Evolutionary conservation across 2,329 filamentous ascomycete genomes (phyloP).

Genomic region (Fusarium phyllophilum): DNA sequence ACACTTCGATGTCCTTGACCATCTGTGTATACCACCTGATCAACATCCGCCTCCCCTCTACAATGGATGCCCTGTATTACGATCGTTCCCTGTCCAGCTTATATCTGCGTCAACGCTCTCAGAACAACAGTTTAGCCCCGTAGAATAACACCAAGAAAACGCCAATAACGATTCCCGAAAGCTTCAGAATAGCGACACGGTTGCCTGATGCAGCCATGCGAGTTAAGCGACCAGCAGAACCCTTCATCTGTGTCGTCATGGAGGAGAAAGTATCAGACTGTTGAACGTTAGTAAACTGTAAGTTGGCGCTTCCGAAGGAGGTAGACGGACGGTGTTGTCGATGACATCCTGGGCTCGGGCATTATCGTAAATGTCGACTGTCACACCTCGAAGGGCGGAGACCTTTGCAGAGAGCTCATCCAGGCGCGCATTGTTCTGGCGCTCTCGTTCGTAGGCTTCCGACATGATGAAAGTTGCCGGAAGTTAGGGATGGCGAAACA

Average conservation of each 20-base stretch:
- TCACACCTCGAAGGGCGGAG: conserved; percentile 89
- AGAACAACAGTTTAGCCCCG: conserved; percentile 71
- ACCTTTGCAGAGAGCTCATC: conserved; percentile 92
- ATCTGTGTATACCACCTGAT: neutral
- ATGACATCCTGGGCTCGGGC: conserved; percentile 89
- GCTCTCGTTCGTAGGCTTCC: conserved; percentile 81
- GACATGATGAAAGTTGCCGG: conserved; percentile 63
- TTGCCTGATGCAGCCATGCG: conserved; percentile 93
- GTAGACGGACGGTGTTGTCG: conserved; percentile 77
- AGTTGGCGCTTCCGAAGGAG: neutral
- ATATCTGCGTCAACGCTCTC: conserved; percentile 28
- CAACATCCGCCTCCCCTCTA: neutral
- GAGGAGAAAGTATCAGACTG: conserved; percentile 91
- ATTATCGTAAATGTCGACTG: conserved; percentile 97
- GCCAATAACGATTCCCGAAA: conserved; percentile 83
- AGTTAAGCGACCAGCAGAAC: conserved; percentile 82
- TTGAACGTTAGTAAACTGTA: conserved; percentile 14
- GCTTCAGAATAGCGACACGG: conserved; percentile 88
- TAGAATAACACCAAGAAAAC: conserved; percentile 81
- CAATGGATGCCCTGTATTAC: neutral
- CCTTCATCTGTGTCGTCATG: conserved; percentile 84
- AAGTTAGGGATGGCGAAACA: conserved; percentile 1
- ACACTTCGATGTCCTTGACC: neutral
- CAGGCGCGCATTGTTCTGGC: conserved; percentile 94
- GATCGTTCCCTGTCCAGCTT: neutral